Evolutionary conservation across 2,329 filamentous ascomycete genomes (phyloP).

Genomic region (Aspergillus vadensis): DNA sequence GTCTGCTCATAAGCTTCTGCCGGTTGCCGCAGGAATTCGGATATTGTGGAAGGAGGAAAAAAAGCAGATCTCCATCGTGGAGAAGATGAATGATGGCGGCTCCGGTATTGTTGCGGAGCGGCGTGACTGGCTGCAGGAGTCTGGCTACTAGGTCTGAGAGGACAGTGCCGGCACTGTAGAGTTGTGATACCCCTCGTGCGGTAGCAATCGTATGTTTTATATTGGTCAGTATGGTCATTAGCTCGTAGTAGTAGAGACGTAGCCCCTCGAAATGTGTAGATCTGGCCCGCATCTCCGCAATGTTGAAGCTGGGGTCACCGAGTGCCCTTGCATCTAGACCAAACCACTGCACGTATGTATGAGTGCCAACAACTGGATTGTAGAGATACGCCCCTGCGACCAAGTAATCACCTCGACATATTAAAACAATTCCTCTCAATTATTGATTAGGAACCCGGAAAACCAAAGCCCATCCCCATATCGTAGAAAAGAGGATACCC

Average conservation of each 20-base stretch:
- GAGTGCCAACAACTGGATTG: too few species aligned
- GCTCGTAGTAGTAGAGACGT: background rate
- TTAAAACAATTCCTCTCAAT: too few species aligned
- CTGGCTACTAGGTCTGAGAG: background rate
- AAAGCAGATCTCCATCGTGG: conserved; percentile 11
- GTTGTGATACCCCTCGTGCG: conserved; percentile 5
- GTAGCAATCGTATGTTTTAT: conserved; percentile 10
- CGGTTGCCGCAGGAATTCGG: conserved; percentile 16
- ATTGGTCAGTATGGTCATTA: conserved; percentile 1
- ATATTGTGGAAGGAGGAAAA: conserved; percentile 12
- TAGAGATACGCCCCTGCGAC: too few species aligned
- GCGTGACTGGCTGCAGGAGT: conserved; percentile 9
- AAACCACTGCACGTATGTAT: too few species aligned
- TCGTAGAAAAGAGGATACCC: background rate
- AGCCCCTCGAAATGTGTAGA: background rate
- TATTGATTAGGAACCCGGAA: too few species aligned
- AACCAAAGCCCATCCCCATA: too few species aligned
- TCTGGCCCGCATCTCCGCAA: background rate
- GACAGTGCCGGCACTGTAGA: background rate
- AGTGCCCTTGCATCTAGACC: background rate
- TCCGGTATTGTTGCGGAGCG: conserved; percentile 16
- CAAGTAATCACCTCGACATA: too few species aligned
- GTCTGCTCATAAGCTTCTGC: conserved; percentile 17
- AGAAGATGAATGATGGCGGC: conserved; percentile 18
- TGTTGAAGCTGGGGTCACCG: background rate